phyloP scores from a whole-genome alignment of 495 filamentous ascomycete genomes.

The Penicillium psychrofluorescens region DNA sequence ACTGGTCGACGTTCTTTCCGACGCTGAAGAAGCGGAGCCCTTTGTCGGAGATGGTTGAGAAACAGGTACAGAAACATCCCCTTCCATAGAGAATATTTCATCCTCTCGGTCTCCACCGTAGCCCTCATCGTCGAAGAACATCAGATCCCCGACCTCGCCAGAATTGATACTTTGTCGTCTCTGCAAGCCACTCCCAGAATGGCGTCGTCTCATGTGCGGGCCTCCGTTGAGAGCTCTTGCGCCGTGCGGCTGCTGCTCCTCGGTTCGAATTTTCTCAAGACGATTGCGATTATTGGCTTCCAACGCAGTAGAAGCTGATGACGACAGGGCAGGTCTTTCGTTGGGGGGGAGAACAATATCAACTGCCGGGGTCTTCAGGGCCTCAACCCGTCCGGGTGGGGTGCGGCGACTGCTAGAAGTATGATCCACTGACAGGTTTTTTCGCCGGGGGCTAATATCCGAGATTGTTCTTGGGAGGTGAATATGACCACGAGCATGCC shows the following conservation, averaged over 20 bases:
- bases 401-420: constrained; percentile 17
- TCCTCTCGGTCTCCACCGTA: constrained; percentile 76
- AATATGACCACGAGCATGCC: constrained; percentile 56
- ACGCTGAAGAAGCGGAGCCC: constrained; percentile 1
- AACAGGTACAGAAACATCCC: constrained; percentile 28
- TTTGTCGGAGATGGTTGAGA: constrained; percentile 1
- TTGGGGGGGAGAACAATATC: constrained; percentile 18
- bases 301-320: constrained; percentile 36
- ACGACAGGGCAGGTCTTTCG: constrained; percentile 30
- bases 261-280: constrained; percentile 24
- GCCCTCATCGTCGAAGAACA: constrained; percentile 81
- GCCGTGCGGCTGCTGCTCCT: constrained; percentile 18
- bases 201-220: constrained; percentile 48
- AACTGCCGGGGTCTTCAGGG: constrained; percentile 19
- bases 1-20: background rate
- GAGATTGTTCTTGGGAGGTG: constrained; percentile 39
- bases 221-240: constrained; percentile 26
- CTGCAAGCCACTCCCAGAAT: constrained; percentile 72
- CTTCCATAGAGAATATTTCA: constrained; percentile 68
- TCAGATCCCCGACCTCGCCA: constrained; percentile 56
- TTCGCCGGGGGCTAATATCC: constrained; percentile 24
- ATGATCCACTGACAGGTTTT: constrained; percentile 27
- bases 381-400: constrained; percentile 4
- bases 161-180: constrained; percentile 57
- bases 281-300: constrained; percentile 24